Evolutionary conservation across 1,284 basidiomycete species (phyloP), one percentile per base, ranked within the genome.

Genomic region (Sporisorium scitamineum): DNA sequence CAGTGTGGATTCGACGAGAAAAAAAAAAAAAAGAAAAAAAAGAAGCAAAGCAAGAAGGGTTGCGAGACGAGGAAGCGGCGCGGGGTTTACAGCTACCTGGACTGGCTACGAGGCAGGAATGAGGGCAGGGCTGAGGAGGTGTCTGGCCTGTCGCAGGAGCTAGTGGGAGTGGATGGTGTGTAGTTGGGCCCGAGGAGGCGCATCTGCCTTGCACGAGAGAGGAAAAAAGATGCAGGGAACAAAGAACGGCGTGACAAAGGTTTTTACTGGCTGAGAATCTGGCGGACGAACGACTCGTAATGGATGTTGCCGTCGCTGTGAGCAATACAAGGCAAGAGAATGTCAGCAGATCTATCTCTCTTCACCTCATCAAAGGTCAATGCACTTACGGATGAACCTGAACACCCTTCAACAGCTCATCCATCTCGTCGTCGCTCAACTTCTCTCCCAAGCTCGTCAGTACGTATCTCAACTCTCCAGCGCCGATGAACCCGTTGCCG

Each of bases 371-470:
- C 5, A 8, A 8, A 34, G 34, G 10, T 9, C 10, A 5, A 7
- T 29, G 26, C n/a, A 90, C 92, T 87, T 79, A 94, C 93, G 90
- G 87, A 84, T 93, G 92, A 70, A 95, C 90, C 86, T 94, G 92
- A 18, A 94, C 92, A 51, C 95, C 95, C 87, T 98, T 98, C 82
- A 99, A 89, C 79, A 99, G 88, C 87, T 99, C 97, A 85, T 99
- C 96, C 22, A 98, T 96, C 87, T 99, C 96, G 77, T 96, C 94
- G 85, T 98, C 95, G 22, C 91, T 88, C 92, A 99, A 94, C 89
- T 98, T 97, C 89, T 98, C 95, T 18, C 95, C 95, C 4, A 98
- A 89, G 84, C 94, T 94, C 16, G 95, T 98, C 47, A 98, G 90
- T 44, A 97, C 94, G 86, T 98, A 98, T 86, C 94, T 90, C 75